These are phyloP conservation scores for Gynostemma pentaphyllum DNA, from an alignment of 306 rosid genomes.

Conservation along the genomic window DNA sequence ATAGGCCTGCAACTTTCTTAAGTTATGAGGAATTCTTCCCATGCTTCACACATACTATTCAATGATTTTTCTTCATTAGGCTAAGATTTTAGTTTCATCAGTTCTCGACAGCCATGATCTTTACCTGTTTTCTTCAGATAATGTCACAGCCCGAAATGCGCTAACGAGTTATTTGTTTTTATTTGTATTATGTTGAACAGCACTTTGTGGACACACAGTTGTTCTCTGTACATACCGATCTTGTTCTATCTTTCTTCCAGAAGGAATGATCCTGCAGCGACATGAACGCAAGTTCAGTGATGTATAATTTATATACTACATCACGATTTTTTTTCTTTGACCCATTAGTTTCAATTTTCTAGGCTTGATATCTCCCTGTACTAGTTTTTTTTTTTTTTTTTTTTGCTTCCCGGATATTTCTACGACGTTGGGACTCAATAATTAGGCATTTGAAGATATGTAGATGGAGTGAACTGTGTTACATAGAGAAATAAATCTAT, in stretches of 20 bases:
- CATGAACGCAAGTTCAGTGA: conserved; percentile 46
- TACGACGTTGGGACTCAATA: background rate
- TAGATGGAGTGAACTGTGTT: conserved; percentile 11
- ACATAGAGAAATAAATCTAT: conserved; percentile 1
- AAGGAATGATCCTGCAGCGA: conserved; percentile 44
- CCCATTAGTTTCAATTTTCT: conserved; percentile 7
- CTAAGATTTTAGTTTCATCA: too few species aligned
- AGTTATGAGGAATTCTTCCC: too few species aligned
- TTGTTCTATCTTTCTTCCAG: conserved; percentile 92
- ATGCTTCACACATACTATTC: too few species aligned
- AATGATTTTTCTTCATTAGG: too few species aligned
- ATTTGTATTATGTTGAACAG: conserved; percentile 28
- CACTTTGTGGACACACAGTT: conserved; percentile 86
- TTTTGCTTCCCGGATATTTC: conserved; percentile 3
- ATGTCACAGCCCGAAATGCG: too few species aligned
- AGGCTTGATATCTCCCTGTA: background rate
- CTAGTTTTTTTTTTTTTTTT: background rate
- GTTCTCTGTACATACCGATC: conserved; percentile 88
- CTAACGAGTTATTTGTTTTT: conserved; percentile 2
- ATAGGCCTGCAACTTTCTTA: too few species aligned
- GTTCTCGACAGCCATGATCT: background rate
- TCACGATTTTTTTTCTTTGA: conserved; percentile 13
- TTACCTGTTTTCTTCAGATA: too few species aligned
- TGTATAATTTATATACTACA: conserved; percentile 23
- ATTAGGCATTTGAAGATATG: background rate